Evolutionary conservation across 2,329 filamentous ascomycete species (phyloP), one percentile per base, ranked within the genome.

Genomic region (Colletotrichum shisoi): DNA sequence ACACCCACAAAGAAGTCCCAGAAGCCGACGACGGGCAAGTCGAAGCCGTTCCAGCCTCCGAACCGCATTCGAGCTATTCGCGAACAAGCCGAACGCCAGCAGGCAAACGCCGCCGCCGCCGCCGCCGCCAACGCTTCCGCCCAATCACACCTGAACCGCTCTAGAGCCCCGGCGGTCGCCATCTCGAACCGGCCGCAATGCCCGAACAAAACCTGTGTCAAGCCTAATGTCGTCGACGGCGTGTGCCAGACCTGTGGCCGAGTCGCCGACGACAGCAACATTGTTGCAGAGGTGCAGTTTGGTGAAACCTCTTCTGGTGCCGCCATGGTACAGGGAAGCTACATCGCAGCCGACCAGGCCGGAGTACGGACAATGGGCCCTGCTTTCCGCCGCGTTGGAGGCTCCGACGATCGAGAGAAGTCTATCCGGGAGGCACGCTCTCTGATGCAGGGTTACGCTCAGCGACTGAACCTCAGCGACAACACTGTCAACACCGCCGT

Each of bases 221-320:
- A 84, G 60, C 86, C 87, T 17, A 84, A 87, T 62, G 84, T 90
- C 57, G 81, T 85, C 59, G 87, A 89, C 71, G 87, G 87, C 44
- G 85, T 92, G 71, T 98, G 95, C 79, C 87, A 89, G 69, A 90
- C 87, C 53, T 98, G 95, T 78, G 94, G 93, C 84, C 89, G 88
- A 68, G 88, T 97, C 71, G 87, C 94, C 63, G 90, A 91, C 72
- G 91, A 96, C 75, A 89, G 88, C 75, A 93, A 96, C 74, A 97
- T 98, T 70, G 94, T 97, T 66, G 87, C 93, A 56, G 95, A 99
- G 77, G 87, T 98, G 69, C 90, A 90, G 24, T 99, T 98, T 74
- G 93, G 93, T 71, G 94, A 99, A 81, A 91, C 88, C 34, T 88
- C 92, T 0, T 89, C 88, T 40, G 95, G 95, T 73, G 93, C 92